Conservation (phyloP, 805 yeast genomes). For the Priceomyces castillae region DNA sequence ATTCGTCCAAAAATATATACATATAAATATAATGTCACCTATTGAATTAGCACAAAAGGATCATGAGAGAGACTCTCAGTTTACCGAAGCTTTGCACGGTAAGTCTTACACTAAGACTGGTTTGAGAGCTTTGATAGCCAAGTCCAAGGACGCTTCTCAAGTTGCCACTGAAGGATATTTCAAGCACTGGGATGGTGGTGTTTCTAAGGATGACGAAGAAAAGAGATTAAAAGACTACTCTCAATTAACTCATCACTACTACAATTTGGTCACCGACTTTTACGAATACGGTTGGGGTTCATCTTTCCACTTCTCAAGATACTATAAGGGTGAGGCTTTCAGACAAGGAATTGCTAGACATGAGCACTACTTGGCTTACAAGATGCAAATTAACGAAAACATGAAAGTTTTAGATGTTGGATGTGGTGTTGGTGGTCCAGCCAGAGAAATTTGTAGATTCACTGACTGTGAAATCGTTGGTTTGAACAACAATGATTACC, state of each 20-base stretch:
- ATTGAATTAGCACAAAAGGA: slow-evolving; percentile 47
- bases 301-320: slow-evolving; percentile 95
- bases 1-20: neutral
- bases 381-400: slow-evolving; percentile 73
- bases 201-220: slow-evolving; percentile 67
- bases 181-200: slow-evolving; percentile 96
- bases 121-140: slow-evolving; percentile 68
- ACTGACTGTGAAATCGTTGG: slow-evolving; percentile 87
- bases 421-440: slow-evolving; percentile 99
- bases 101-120: slow-evolving; percentile 67
- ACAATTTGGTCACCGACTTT: slow-evolving; percentile 95
- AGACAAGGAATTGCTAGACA: slow-evolving; percentile 94
- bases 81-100: slow-evolving; percentile 87
- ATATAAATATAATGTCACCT: slow-evolving; percentile 13
- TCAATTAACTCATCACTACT: slow-evolving; percentile 88
- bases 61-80: slow-evolving; percentile 59
- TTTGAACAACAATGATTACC: slow-evolving; percentile 94
- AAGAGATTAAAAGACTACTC: slow-evolving; percentile 82
- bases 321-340: slow-evolving; percentile 90
- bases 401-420: slow-evolving; percentile 96
- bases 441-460: slow-evolving; percentile 91
- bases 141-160: slow-evolving; percentile 71
- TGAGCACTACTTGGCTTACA: slow-evolving; percentile 89
- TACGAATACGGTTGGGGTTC: slow-evolving; percentile 99
- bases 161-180: slow-evolving; percentile 88